Percentiles rank a stretch among this genome's conserved stretches.
Conservation (phyloP, 805 yeast genomes). For the Zygosaccharomyces siamensis region DNA sequence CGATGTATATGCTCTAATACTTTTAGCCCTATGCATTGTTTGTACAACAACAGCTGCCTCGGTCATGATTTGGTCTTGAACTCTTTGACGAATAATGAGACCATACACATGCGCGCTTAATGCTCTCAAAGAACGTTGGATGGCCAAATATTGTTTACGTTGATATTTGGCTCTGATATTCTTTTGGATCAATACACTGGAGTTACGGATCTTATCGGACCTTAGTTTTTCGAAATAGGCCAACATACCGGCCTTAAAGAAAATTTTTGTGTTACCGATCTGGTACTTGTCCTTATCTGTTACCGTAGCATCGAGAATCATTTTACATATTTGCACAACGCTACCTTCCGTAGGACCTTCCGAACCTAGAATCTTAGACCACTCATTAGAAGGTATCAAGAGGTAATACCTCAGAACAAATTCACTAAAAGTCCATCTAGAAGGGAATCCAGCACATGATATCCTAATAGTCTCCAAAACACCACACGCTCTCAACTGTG, state of each 20-base stretch:
- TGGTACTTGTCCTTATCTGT: conserved; percentile 70
- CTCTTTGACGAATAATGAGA: conserved; percentile 48
- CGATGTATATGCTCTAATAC: conserved; percentile 39
- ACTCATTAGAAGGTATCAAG: conserved; percentile 63
- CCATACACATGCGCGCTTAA: conserved; percentile 69
- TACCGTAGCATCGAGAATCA: conserved; percentile 59
- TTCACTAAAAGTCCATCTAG: conserved; percentile 91
- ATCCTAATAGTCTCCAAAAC: conserved; percentile 93
- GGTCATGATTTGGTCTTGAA: conserved; percentile 51
- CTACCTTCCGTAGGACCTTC: conserved; percentile 47
- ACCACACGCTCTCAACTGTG: conserved; percentile 97
- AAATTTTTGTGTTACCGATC: conserved; percentile 87
- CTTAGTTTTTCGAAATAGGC: conserved; percentile 86
- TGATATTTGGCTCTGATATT: conserved; percentile 61
- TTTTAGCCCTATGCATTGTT: conserved; percentile 52
- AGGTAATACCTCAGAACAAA: conserved; percentile 87
- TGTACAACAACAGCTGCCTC: conserved; percentile 73
- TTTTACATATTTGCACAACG: conserved; percentile 56
- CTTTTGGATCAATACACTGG: conserved; percentile 84
- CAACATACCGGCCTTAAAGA: conserved; percentile 94
- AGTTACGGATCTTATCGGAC: conserved; percentile 63
- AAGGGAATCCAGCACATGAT: conserved; percentile 97
- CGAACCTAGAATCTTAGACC: conserved; percentile 52
- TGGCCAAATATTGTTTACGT: conserved; percentile 56
- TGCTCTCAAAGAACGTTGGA: conserved; percentile 48